Evolutionary conservation across 352 stramenopile genomes (phyloP).

Genomic region (Phytopythium cucurbitacearum): DNA sequence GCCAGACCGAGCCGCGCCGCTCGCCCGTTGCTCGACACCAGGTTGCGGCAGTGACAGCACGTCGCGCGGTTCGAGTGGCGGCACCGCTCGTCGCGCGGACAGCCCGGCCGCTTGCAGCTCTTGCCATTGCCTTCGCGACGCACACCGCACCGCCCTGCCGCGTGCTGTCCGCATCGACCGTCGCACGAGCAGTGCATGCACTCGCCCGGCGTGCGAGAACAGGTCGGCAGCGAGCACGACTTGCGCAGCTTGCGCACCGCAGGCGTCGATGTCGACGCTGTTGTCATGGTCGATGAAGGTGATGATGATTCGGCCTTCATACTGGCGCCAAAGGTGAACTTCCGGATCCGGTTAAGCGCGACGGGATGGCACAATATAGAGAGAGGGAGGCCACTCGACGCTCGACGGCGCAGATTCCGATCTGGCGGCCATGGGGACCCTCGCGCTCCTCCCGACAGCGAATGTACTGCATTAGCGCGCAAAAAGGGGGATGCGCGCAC

Average conservation of each 20-base stretch:
- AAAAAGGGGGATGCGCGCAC: too few species aligned
- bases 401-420: too few species aligned
- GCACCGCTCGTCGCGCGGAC: conserved; percentile 55
- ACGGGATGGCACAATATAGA: too few species aligned
- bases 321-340: not conserved
- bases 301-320: not conserved
- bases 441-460: too few species aligned
- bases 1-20: conserved; percentile 28
- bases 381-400: too few species aligned
- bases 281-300: not conserved
- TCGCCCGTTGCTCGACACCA: conserved; percentile 53
- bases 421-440: too few species aligned
- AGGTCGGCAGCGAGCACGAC: conserved; percentile 63
- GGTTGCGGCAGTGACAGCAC: conserved; percentile 76
- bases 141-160: conserved; percentile 45
- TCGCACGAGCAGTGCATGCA: conserved; percentile 86
- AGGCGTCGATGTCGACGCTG: too few species aligned
- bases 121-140: conserved; percentile 57
- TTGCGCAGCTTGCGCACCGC: conserved; percentile 55
- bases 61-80: conserved; percentile 69
- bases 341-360: too few species aligned
- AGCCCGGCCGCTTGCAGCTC: conserved; percentile 59
- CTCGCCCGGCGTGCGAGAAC: conserved; percentile 40
- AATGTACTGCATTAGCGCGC: too few species aligned
- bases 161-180: conserved; percentile 58